A percentile compares a stretch with the other conserved stretches of the same genome.
Evolutionary conservation across 257 asterid species (phyloP).

Genomic region (Gynochthodes officinalis): DNA sequence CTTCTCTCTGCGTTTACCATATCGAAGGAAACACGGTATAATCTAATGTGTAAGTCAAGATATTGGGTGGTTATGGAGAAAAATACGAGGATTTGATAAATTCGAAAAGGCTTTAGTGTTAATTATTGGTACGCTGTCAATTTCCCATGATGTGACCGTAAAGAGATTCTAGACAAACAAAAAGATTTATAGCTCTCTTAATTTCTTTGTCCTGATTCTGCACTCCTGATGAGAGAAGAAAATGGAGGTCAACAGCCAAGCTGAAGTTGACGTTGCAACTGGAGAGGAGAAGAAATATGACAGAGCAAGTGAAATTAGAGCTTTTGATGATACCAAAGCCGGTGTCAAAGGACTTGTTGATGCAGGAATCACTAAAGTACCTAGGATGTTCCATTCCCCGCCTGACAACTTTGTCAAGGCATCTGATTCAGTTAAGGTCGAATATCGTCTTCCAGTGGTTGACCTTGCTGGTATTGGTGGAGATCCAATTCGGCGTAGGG

Average conservation of each 20-base stretch:
- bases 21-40: not conserved
- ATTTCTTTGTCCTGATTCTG: not conserved
- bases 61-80: not conserved
- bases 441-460: slow-evolving; percentile 44
- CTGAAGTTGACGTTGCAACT: slow-evolving; percentile 1
- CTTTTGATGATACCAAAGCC: slow-evolving; percentile 55
- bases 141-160: not conserved
- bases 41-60: not conserved
- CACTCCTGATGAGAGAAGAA: not conserved
- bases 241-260: slow-evolving; percentile 16
- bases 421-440: not conserved
- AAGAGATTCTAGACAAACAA: not conserved
- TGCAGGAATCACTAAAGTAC: slow-evolving; percentile 37
- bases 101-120: not conserved
- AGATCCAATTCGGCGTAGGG: slow-evolving; percentile 22
- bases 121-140: not conserved
- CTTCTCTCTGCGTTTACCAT: not conserved
- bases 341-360: slow-evolving; percentile 74
- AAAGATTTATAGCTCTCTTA: not conserved
- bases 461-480: slow-evolving; percentile 37
- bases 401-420: slow-evolving; percentile 12
- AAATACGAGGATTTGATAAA: not conserved
- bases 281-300: slow-evolving; percentile 16
- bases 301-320: slow-evolving; percentile 39
- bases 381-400: slow-evolving; percentile 41